Evolutionary conservation across 2,329 filamentous ascomycete species (phyloP).

Genomic region (Coccinonectria pachysandricola): DNA sequence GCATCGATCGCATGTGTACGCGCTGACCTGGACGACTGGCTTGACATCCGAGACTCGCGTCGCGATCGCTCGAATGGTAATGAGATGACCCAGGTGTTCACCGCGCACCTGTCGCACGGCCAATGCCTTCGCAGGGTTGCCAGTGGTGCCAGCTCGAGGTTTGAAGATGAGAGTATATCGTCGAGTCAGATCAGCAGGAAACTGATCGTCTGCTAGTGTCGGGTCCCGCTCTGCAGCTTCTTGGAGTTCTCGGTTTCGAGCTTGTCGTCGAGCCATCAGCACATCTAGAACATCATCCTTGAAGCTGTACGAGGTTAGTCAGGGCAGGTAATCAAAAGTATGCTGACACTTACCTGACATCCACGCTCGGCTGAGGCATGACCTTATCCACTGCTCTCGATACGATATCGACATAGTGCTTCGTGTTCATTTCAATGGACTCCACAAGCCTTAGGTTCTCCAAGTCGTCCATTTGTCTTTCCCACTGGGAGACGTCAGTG

Average conservation of each 20-base stretch:
- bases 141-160: slow-evolving; percentile 64
- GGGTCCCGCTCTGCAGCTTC: slow-evolving; percentile 59
- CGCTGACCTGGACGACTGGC: slow-evolving; percentile 93
- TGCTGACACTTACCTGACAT: slow-evolving; percentile 54
- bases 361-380: slow-evolving; percentile 67
- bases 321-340: background rate
- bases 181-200: slow-evolving; percentile 83
- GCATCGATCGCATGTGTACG: slow-evolving; percentile 94
- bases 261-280: slow-evolving; percentile 83
- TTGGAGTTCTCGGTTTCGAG: slow-evolving; percentile 68
- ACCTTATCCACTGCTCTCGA: slow-evolving; percentile 80
- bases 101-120: slow-evolving; percentile 91
- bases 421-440: slow-evolving; percentile 81
- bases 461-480: slow-evolving; percentile 48
- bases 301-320: slow-evolving; percentile 47
- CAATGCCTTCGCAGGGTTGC: slow-evolving; percentile 53
- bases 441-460: slow-evolving; percentile 65
- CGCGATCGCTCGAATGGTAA: slow-evolving; percentile 87
- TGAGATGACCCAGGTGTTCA: slow-evolving; percentile 84
- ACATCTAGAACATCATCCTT: slow-evolving; percentile 97
- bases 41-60: slow-evolving; percentile 97
- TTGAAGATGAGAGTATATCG: slow-evolving; percentile 96
- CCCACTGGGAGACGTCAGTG: too few species aligned
- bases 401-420: slow-evolving; percentile 89
- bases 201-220: slow-evolving; percentile 60